Base-by-base conservation (phyloP, 352 stramenopile genomes). In the Phytophthora litchii region DNA sequence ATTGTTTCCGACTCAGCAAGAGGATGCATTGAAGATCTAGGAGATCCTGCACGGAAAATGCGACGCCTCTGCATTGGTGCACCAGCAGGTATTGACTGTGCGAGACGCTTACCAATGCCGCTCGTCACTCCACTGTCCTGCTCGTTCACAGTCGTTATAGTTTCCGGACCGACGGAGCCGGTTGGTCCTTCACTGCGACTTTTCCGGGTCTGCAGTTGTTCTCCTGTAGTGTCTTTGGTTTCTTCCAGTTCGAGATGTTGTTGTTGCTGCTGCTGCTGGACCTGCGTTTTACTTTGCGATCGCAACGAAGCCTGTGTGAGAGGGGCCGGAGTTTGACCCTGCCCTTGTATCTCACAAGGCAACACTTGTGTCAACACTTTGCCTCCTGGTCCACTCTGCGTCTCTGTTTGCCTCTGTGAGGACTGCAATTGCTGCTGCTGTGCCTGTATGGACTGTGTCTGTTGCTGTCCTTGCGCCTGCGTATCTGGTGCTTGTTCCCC, bases 21-120 rank as follows among this genome's bases (percentile, higher is more conserved):
- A n/a, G 64, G 14, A 14, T 72, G 51, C 23, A 35, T 67, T 20
- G 54, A 68, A 14, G 60, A 76, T 31, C 62, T 47, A n/a, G 50
- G 35, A 21, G 42, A 50, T 21, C 60, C 64, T 40, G 55, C 25
- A 10, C 53, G 55, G 16, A 69, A 63, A 4, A 58, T 44, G 20
- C 52, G 69, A 31, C 60, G 69, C 27, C 56, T 54, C 34, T 43
- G 45, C 20, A 46, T 25, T 13, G 54, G 57, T 47, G 43, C 31
- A 8, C 37, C 32, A 4, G 32, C 21, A 6, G 56, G 27, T 20
- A 42, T 50, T 20, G 57, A 25, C 3, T 35, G 14, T 8, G 62
- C 49, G 3, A 45, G 27, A 2, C 67, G 62, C 31, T 76, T 76
- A 1, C 47, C 51, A 11, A 2, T 32, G 17, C 6, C 21, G 14